Evolutionary conservation across 805 yeast species (phyloP), one percentile per base, ranked within the genome.

Genomic region (Yueomyces sp.): DNA sequence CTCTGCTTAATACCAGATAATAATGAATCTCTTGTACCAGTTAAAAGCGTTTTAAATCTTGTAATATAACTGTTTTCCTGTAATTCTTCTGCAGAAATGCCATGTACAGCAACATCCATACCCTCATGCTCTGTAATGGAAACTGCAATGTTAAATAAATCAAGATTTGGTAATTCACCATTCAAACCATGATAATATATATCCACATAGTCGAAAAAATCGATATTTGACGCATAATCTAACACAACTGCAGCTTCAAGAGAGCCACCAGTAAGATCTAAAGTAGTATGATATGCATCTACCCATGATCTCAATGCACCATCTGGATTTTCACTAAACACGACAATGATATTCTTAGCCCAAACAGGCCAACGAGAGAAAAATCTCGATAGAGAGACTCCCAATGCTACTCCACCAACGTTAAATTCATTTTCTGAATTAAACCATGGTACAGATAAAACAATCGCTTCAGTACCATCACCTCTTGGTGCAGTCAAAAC

Each of bases 111-210:
- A 4, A 81, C 74, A 39, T 71, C 72, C 51, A 88, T 70, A 9
- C 81, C 81, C 63, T 88, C 96, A 54, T 85, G 86, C 47, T 77
- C 76, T 4, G 82, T 71, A 33, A 86, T 72, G 40, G 73, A 66
- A n/a, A 79, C 79, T 3, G 85, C 94, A 29, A 87, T 75, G 57
- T 92, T 92, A 40, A 92, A 66, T 44, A 92, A 65, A 64, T 92
- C 99, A 53, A 92, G 70, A 59, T 92, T 92, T 12, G 99, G 99
- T 50, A 88, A 70, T 62, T 87, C 96, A 26, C 99, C 99, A 56
- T 92, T 92, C 46, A 88, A 68, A 0, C 98, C 98, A 47, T 83
- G 86, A 58, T 85, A 90, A 40, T 66, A 69, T 39, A 92, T 60
- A 58, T 88, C 95, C 32, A 84, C 62, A 53, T 73, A 76, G 44